Conservation (phyloP, 345 rosid species). For the Hibiscus mutabilis region DNA sequence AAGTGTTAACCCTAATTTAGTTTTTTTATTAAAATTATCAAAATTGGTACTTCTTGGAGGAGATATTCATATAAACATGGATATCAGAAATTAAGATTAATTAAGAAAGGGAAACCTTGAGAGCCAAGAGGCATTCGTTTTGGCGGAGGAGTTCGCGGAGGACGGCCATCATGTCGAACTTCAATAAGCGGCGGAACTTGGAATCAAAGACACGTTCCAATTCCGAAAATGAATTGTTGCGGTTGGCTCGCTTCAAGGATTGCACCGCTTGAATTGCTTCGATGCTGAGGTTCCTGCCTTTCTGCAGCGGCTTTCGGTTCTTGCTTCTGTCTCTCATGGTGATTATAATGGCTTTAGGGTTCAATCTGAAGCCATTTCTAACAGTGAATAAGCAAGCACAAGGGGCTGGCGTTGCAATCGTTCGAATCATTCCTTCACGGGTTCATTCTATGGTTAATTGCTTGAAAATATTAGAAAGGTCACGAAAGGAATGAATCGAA, state of each 20-base stretch:
- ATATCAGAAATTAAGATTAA: background rate
- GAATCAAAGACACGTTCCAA: conserved; percentile 36
- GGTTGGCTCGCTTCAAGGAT: conserved; percentile 59
- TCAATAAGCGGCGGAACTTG: conserved; percentile 59
- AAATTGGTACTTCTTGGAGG: background rate
- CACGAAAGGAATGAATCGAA: too few relatives aligned
- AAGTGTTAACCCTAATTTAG: too few relatives aligned
- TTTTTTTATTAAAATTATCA: background rate
- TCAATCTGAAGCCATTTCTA: background rate
- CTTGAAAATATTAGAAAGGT: too few relatives aligned
- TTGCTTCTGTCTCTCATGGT: conserved; percentile 60
- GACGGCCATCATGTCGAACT: conserved; percentile 76
- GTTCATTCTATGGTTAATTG: background rate
- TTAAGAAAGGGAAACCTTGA: conserved; percentile 33
- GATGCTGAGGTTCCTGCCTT: conserved; percentile 74
- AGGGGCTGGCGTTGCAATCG: background rate
- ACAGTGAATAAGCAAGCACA: background rate
- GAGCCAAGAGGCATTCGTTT: conserved; percentile 52
- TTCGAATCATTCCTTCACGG: background rate
- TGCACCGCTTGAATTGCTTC: conserved; percentile 81
- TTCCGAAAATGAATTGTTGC: background rate
- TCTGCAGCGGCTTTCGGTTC: conserved; percentile 69
- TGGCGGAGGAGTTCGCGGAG: conserved; percentile 77
- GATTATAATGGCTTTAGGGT: conserved; percentile 21
- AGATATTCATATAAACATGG: background rate